phyloP scores from a whole-genome alignment of 768 basidiomycete genomes.

The Podaxis carcinomalis region DNA sequence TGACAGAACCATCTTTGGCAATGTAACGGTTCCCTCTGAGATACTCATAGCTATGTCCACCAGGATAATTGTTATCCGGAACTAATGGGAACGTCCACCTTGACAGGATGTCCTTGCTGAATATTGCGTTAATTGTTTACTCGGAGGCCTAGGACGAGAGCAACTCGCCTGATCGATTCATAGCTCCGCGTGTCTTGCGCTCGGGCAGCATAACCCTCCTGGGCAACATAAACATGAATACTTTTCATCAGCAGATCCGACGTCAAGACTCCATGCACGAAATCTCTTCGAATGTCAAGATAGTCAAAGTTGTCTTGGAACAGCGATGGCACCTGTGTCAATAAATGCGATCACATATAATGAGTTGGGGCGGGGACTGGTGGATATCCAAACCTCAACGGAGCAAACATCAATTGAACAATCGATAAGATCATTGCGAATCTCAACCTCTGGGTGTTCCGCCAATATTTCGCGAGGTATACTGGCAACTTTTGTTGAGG shows the following conservation, averaged over 20 bases:
- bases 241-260: constrained; percentile 94
- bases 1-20: constrained; percentile 70
- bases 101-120: constrained; percentile 87
- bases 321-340: constrained; percentile 76
- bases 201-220: constrained; percentile 87
- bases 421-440: constrained; percentile 85
- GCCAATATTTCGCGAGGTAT: constrained; percentile 78
- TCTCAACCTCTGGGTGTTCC: constrained; percentile 75
- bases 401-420: constrained; percentile 92
- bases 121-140: constrained; percentile 2
- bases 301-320: constrained; percentile 99
- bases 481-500: constrained; percentile 51
- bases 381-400: constrained; percentile 61
- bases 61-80: constrained; percentile 90
- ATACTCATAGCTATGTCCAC: constrained; percentile 79
- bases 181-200: constrained; percentile 92
- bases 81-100: constrained; percentile 96
- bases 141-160: constrained; percentile 1
- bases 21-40: constrained; percentile 87
- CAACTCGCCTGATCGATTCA: constrained; percentile 73
- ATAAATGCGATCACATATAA: neutral
- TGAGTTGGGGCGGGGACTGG: neutral
- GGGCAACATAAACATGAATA: constrained; percentile 86
- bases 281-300: constrained; percentile 85
- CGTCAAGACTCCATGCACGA: constrained; percentile 90